Conservation (phyloP, 345 rosid species). For the Dimocarpus longan region DNA sequence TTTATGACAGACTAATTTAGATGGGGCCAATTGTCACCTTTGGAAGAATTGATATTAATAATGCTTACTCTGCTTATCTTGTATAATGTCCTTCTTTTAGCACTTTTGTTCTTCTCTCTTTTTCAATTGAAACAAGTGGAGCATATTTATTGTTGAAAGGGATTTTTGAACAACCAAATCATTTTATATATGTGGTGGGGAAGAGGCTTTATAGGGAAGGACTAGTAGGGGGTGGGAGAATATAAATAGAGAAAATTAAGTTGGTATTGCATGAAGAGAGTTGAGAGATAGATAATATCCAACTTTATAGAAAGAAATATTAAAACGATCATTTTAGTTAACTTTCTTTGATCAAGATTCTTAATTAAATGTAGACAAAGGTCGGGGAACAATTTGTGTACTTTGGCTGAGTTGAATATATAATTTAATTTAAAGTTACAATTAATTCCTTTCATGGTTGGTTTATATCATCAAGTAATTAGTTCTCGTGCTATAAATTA, state of each 20-base stretch:
- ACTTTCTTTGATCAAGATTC: slow-evolving; percentile 25
- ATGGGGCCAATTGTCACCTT: not conserved
- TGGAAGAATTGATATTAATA: not conserved
- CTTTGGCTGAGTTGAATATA: not conserved
- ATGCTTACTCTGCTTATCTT: not conserved
- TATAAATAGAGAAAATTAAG: slow-evolving; percentile 12
- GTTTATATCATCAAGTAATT: not conserved
- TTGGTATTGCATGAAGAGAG: slow-evolving; percentile 26
- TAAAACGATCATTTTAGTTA: slow-evolving; percentile 19
- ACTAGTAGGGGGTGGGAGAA: slow-evolving; percentile 26
- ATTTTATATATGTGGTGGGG: not conserved
- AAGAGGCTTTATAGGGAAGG: not conserved
- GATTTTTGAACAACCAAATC: not conserved
- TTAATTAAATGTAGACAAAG: slow-evolving; percentile 13
- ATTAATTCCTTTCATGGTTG: slow-evolving; percentile 11
- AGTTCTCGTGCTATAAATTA: not conserved
- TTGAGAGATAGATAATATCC: not conserved
- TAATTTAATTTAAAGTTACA: not conserved
- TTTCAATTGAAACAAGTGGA: slow-evolving; percentile 16
- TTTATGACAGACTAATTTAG: not conserved
- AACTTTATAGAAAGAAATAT: slow-evolving; percentile 34
- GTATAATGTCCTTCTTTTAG: not conserved
- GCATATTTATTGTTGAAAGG: slow-evolving; percentile 11
- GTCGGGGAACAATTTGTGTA: slow-evolving; percentile 7
- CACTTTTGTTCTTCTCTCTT: not conserved